These are phyloP conservation scores for Lippia alba DNA, from an alignment of 305 asterid genomes.

Conservation along the genomic window DNA sequence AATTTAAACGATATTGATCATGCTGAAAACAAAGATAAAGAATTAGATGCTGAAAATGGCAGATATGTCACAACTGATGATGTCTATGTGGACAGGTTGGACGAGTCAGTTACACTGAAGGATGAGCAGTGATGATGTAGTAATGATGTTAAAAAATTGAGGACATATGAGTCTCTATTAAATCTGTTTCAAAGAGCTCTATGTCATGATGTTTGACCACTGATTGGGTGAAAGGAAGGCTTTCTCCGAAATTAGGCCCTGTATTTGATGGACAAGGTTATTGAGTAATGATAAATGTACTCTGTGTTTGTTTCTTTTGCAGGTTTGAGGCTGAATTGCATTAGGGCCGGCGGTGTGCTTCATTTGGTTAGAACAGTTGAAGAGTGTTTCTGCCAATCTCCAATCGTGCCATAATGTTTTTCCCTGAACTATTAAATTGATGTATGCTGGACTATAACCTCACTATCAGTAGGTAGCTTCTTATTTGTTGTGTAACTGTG, in stretches of 20 bases:
- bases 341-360: conserved; percentile 53
- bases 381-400: conserved; percentile 45
- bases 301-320: conserved; percentile 65
- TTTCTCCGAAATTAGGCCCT: conserved; percentile 38
- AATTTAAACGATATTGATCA: conserved; percentile 36
- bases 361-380: conserved; percentile 44
- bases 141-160: conserved; percentile 34
- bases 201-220: conserved; percentile 36
- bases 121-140: conserved; percentile 36
- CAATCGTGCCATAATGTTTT: conserved; percentile 58
- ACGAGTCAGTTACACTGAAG: conserved; percentile 39
- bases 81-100: conserved; percentile 40
- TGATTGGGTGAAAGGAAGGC: conserved; percentile 40
- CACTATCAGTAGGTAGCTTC: conserved; percentile 64
- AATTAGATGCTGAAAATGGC: conserved; percentile 47
- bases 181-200: conserved; percentile 37
- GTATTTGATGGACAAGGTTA: conserved; percentile 41
- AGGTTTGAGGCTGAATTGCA: conserved; percentile 58
- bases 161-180: conserved; percentile 33
- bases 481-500: conserved; percentile 36
- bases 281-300: conserved; percentile 49
- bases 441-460: conserved; percentile 66
- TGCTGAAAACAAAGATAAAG: conserved; percentile 51
- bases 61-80: conserved; percentile 47
- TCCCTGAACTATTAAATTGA: conserved; percentile 59